Percentiles rank a stretch among this genome's conserved stretches.
Evolutionary conservation across 345 rosid species (phyloP).

Genomic region (Ceriops decandra): DNA sequence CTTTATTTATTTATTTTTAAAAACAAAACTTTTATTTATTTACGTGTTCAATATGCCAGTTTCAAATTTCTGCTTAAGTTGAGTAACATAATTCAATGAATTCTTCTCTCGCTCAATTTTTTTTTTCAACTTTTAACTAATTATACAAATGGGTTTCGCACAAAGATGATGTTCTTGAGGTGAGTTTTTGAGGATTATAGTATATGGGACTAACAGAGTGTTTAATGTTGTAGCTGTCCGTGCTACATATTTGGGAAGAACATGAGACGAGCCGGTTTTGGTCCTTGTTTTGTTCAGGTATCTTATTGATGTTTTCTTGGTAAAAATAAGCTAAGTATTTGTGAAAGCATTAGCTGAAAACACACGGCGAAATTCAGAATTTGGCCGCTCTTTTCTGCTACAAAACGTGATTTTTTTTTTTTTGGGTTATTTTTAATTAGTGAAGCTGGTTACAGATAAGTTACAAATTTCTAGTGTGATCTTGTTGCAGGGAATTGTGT

Average conservation of each 20-base stretch:
- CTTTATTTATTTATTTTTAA: too few relatives aligned
- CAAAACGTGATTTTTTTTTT: neutral
- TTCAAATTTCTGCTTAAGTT: neutral
- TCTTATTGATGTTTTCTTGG: neutral
- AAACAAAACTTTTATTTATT: too few relatives aligned
- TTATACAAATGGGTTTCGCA: too few relatives aligned
- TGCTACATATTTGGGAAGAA: conserved; percentile 89
- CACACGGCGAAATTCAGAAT: neutral
- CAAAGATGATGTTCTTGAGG: too few relatives aligned
- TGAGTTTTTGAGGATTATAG: neutral
- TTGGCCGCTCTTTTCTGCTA: conserved; percentile 4
- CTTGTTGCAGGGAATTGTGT: conserved; percentile 61
- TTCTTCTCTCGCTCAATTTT: too few relatives aligned
- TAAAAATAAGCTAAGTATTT: neutral
- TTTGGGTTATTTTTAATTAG: too few relatives aligned
- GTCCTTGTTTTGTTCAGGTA: conserved; percentile 82
- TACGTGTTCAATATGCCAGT: neutral
- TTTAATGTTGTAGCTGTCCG: conserved; percentile 67
- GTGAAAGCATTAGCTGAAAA: too few relatives aligned
- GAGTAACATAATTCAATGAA: too few relatives aligned
- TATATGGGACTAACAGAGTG: neutral
- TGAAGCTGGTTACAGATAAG: too few relatives aligned
- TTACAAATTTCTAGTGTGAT: conserved; percentile 8
- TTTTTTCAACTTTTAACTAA: too few relatives aligned
- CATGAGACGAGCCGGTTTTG: conserved; percentile 81